Conservation (phyloP, 2,329 filamentous ascomycete species). For the Colletotrichum tofieldiae region DNA sequence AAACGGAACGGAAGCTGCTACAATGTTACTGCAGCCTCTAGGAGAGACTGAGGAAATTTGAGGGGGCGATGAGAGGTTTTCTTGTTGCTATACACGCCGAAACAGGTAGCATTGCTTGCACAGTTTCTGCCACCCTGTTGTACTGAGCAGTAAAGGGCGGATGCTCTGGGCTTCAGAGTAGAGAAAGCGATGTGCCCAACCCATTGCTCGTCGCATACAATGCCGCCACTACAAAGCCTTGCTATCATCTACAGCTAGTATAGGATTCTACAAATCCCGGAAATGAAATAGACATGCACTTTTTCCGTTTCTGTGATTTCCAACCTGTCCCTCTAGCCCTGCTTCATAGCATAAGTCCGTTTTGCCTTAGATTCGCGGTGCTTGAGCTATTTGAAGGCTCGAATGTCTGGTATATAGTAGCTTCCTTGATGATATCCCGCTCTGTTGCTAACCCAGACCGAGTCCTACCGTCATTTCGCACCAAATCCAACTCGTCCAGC, state of each 20-base stretch:
- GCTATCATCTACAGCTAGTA: too few relatives aligned
- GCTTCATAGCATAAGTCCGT: background rate
- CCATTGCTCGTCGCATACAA: too few relatives aligned
- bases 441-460: constrained; percentile 12
- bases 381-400: constrained; percentile 32
- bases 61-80: too few relatives aligned
- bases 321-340: background rate
- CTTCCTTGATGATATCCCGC: constrained; percentile 29
- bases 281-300: too few relatives aligned
- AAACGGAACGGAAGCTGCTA: background rate
- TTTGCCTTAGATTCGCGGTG: constrained; percentile 24
- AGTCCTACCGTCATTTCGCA: constrained; percentile 1
- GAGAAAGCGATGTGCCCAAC: too few relatives aligned
- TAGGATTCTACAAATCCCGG: too few relatives aligned
- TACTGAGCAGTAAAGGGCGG: too few relatives aligned
- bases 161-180: too few relatives aligned
- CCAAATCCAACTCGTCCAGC: constrained; percentile 37
- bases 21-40: background rate
- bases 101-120: too few relatives aligned
- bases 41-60: background rate
- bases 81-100: too few relatives aligned
- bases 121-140: too few relatives aligned
- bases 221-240: too few relatives aligned
- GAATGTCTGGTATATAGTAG: constrained; percentile 32
- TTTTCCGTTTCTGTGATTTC: background rate